Conservation (phyloP, 116 monocot genomes). For the Papilionanthe hybrid region DNA sequence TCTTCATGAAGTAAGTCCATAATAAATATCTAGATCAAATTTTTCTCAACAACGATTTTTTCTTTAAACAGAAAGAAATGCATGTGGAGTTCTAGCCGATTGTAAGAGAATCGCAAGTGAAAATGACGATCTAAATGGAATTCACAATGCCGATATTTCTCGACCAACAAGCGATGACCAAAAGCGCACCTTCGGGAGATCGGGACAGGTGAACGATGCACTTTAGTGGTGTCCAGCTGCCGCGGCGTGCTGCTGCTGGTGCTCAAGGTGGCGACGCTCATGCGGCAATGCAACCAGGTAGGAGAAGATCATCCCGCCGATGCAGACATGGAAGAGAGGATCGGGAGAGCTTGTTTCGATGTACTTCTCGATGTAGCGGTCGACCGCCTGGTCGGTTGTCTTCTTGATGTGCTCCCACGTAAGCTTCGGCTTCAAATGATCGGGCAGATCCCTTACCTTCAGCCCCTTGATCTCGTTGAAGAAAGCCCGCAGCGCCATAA, state of each 20-base stretch:
- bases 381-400: slow-evolving; percentile 44
- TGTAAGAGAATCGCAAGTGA: too few species aligned
- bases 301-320: slow-evolving; percentile 84
- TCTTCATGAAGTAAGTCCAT: too few species aligned
- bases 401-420: slow-evolving; percentile 62
- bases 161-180: neutral
- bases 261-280: slow-evolving; percentile 90
- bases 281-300: slow-evolving; percentile 71
- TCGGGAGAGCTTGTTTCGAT: slow-evolving; percentile 82
- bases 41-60: too few species aligned
- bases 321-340: slow-evolving; percentile 71
- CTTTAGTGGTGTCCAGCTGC: slow-evolving; percentile 35
- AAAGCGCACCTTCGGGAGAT: slow-evolving; percentile 6
- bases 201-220: neutral
- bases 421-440: slow-evolving; percentile 63
- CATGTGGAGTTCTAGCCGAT: too few species aligned
- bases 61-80: too few species aligned
- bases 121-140: too few species aligned
- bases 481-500: slow-evolving; percentile 74
- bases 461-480: slow-evolving; percentile 76
- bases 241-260: slow-evolving; percentile 47
- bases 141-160: too few species aligned
- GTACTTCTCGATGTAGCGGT: slow-evolving; percentile 87
- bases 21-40: too few species aligned
- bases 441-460: slow-evolving; percentile 66